Base-by-base conservation (phyloP, 352 stramenopile species). In the Phytophthora macrochlamydospora region DNA sequence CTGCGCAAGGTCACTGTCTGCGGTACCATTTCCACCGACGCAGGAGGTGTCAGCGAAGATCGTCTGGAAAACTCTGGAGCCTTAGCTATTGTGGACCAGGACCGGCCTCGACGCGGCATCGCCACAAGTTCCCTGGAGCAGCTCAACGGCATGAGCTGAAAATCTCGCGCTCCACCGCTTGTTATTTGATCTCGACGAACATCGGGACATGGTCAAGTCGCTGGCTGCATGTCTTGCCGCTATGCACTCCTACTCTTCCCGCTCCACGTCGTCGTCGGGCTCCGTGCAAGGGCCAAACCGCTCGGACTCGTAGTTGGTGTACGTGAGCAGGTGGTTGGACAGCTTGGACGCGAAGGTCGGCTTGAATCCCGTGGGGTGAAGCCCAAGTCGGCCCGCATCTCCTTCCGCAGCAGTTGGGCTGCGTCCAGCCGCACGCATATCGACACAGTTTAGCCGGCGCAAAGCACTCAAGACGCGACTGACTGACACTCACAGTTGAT, bases 341-440 rank as follows among this genome's bases (percentile, higher is more conserved):
- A 85, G 53, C 65, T 85, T 85, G 11, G 76, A 85, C 51, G 76
- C 71, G 45, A 85, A 85, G 30, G 67, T 77, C n/a, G 76, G 76
- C 28, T 79, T 71, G 46, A 85, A 85, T 2, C 71, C 71, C 12
- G 73, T 76, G 24, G 76, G 28, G 73, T 83, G 56, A 85, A 82
- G 18, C 76, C 73, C 49, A 85, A 43, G 12, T 85, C 71, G 13
- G 64, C 67, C 14, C 58, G 59, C 59, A 85, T 85, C 49, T 80
- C 76, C 60, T 85, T 73, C 8, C 71, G 70, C 38, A 82, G 58
- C 43, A 78, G 51, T 38, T 73, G 61, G 30, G 76, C 76, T 85
- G 51, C n/a, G 51, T 24, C 18, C 18, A 24, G 18, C 7, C 37
- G 61, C 30, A 56, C 29, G 48, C 11, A 52, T 6, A 61, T 45